Evolutionary conservation across 2,329 filamentous ascomycete genomes (phyloP), one percentile per base, ranked within the genome.

Genomic region (Ambrosiella xylebori): DNA sequence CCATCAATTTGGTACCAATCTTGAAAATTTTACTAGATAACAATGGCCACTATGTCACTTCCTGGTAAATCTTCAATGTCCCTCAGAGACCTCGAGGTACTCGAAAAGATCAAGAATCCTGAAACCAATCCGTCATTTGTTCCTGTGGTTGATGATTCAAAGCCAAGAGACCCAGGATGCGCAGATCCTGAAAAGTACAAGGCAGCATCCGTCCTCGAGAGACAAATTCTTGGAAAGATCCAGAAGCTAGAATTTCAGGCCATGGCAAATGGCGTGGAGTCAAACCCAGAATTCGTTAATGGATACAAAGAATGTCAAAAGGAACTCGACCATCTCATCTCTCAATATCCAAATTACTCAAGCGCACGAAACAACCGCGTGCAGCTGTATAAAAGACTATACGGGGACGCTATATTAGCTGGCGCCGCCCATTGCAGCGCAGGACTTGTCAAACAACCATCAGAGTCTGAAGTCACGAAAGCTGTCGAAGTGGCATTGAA

Each of bases 341-440:
- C 71, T 1, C 68, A 76, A 27, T 67, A 80, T 57, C 83, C 85
- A 2, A 68, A 71, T 38, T 90, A 90, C 68, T 84, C 85, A 19
- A 86, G 83, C 62, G 84, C 81, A 5, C 77, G 80, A 59, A 85
- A 88, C 66, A 90, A 91, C 68, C 76, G 85, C 54, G 86, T 83
- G 2, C 86, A 90, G 67, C 75, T 83, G 7, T 64, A 77, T 37
- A 72, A 84, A 19, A 72, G 83, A 53, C 69, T 81, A 58, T 81
- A 84, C 62, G 82, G 82, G 9, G 81, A 85, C 65, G 70, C 72
- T 1, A 72, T 82, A 65, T 68, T 84, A 19, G 67, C 81, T 40
- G 64, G 70, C 27, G 69, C 69, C 12, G 65, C 66, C 0, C 67
- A 68, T 51, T 69, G 65, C 54, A 65, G 69, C 6, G 71, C 67